phyloP scores from a whole-genome alignment of 2,329 filamentous ascomycete genomes.

The Neocucurbitaria cava region DNA sequence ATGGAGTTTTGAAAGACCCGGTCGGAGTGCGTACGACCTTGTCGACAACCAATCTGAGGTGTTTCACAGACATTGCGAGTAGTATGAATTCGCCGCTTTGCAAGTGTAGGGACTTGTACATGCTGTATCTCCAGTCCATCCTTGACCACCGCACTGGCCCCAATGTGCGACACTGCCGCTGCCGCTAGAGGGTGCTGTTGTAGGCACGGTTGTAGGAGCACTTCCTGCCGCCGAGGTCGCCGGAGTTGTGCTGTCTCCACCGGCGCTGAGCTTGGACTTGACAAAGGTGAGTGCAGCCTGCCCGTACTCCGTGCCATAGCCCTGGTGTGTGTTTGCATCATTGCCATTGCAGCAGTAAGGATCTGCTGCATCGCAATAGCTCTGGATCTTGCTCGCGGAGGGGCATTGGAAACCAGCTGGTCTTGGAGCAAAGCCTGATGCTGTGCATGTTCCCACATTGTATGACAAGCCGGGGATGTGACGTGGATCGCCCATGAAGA shows the following conservation, averaged over 20 bases:
- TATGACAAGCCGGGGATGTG: neutral
- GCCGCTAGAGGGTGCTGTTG: neutral
- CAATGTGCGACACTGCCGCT: slow-evolving; percentile 9
- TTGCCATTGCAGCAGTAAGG: neutral
- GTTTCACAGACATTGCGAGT: slow-evolving; percentile 43
- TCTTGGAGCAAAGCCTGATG: neutral
- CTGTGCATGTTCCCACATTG: neutral
- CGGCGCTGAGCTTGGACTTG: neutral
- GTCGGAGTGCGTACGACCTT: too few species aligned
- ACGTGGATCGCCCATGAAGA: neutral
- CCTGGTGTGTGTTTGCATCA: neutral
- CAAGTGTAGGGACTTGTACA: slow-evolving; percentile 47
- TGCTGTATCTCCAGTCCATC: slow-evolving; percentile 43
- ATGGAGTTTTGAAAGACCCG: too few species aligned
- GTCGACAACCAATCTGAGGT: too few species aligned
- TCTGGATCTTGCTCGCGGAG: neutral
- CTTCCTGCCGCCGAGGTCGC: neutral
- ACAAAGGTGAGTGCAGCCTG: neutral
- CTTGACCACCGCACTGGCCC: slow-evolving; percentile 50
- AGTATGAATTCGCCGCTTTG: slow-evolving; percentile 47
- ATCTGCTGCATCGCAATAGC: neutral
- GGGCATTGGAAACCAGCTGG: neutral
- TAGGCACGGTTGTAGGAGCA: neutral
- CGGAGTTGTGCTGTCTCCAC: neutral
- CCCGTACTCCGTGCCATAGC: neutral